Evolutionary conservation across 179 eudicot genomes (phyloP).

Genomic region (Camellia oleifera): DNA sequence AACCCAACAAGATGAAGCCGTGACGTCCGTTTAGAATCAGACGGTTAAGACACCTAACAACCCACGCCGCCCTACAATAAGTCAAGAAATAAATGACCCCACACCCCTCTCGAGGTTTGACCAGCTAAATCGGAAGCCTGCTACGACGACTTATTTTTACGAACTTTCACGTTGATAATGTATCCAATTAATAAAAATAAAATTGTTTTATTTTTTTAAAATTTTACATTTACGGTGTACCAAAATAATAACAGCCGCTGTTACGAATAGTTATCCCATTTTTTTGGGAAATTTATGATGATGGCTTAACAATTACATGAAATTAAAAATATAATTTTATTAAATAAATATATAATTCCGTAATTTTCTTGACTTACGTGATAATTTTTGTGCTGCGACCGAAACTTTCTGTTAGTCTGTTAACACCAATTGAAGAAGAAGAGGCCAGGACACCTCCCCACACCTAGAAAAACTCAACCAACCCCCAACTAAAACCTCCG

Average conservation of each 20-base stretch:
- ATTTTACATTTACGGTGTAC: too few species aligned
- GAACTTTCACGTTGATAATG: not conserved
- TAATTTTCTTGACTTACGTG: too few species aligned
- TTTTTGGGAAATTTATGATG: too few species aligned
- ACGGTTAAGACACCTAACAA: slow-evolving; percentile 10
- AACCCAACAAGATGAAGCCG: slow-evolving; percentile 12
- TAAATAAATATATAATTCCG: too few species aligned
- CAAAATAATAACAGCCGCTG: too few species aligned
- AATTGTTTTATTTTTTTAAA: too few species aligned
- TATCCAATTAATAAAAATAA: too few species aligned
- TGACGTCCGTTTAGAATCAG: slow-evolving; percentile 11
- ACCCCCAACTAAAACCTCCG: too few species aligned
- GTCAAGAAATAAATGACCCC: slow-evolving; percentile 16
- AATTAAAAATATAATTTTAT: too few species aligned
- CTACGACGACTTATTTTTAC: not conserved
- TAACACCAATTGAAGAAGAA: not conserved
- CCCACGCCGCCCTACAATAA: slow-evolving; percentile 20
- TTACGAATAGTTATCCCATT: too few species aligned
- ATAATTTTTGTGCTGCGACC: not conserved
- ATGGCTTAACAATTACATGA: too few species aligned
- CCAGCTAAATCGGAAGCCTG: slow-evolving; percentile 5
- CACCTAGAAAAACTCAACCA: slow-evolving; percentile 18
- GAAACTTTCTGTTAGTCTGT: slow-evolving; percentile 7
- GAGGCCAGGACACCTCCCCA: not conserved
- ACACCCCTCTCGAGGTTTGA: slow-evolving; percentile 28